A percentile compares a stretch with the other conserved stretches of the same genome.
Evolutionary conservation across 108 stramenopile genomes (phyloP).

Genomic region (Skeletonema tropicum): DNA sequence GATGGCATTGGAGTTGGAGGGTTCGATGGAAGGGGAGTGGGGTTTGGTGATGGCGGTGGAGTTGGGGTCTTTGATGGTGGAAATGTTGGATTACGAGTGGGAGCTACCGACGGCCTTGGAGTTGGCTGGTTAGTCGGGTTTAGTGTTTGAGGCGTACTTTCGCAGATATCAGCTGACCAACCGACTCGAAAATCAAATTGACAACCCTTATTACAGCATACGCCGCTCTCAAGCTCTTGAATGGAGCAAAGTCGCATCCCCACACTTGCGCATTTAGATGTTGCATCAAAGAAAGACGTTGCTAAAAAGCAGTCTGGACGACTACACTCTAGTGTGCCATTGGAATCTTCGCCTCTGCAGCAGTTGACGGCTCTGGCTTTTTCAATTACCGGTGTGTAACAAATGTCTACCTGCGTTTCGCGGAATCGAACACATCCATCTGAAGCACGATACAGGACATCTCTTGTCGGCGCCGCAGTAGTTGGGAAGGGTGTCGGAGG

Average conservation of each 20-base stretch:
- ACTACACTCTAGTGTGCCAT: not conserved
- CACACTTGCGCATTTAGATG: not conserved
- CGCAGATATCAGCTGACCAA: not conserved
- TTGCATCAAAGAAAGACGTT: not conserved
- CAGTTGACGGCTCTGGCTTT: not conserved
- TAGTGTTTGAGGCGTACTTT: not conserved
- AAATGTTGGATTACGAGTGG: not conserved
- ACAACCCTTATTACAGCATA: not conserved
- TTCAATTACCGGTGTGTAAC: not conserved
- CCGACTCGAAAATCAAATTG: not conserved
- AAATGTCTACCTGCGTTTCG: not conserved
- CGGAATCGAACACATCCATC: not conserved
- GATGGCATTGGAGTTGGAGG: not conserved
- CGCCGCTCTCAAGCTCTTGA: not conserved
- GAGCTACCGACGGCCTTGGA: not conserved
- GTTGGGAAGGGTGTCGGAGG: not conserved
- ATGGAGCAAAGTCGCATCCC: conserved; percentile 2
- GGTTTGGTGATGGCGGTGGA: not conserved
- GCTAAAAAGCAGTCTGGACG: not conserved
- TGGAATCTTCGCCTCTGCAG: not conserved
- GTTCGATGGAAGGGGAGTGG: not conserved
- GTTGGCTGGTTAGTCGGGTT: not conserved
- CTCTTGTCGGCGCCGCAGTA: not conserved
- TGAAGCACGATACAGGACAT: not conserved
- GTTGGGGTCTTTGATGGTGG: not conserved